Evolutionary conservation across 768 basidiomycete genomes (phyloP).

Genomic region (Suillus tomentosus): DNA sequence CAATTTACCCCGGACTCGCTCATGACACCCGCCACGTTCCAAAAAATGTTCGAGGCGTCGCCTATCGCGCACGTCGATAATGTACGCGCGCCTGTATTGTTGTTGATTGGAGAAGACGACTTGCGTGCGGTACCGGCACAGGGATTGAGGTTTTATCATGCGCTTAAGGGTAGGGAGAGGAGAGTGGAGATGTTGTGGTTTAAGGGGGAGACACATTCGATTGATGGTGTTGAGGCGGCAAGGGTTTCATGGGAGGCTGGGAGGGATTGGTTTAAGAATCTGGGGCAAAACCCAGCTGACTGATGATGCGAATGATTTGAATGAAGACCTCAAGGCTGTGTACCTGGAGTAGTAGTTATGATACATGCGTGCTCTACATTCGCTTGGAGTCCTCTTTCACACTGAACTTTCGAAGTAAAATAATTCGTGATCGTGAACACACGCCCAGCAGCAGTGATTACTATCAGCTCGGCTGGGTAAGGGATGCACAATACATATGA

Average conservation of each 20-base stretch:
- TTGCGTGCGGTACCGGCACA: slow-evolving; percentile 64
- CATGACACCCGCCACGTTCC: slow-evolving; percentile 48
- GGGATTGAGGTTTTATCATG: slow-evolving; percentile 64
- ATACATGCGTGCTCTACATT: too few relatives aligned
- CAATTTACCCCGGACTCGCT: slow-evolving; percentile 37
- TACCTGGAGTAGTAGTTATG: too few relatives aligned
- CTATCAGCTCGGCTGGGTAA: too few relatives aligned
- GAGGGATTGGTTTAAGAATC: slow-evolving; percentile 48
- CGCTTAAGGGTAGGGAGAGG: slow-evolving; percentile 48
- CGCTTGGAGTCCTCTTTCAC: too few relatives aligned
- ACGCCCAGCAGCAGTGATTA: too few relatives aligned
- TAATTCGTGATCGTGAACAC: too few relatives aligned
- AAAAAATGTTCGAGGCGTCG: slow-evolving; percentile 48
- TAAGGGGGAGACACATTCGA: slow-evolving; percentile 60
- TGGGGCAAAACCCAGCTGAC: not conserved
- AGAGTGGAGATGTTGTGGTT: slow-evolving; percentile 62
- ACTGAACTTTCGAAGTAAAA: too few relatives aligned
- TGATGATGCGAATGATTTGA: too few relatives aligned
- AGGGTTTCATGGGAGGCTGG: slow-evolving; percentile 53
- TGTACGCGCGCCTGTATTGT: slow-evolving; percentile 54
- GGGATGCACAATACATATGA: too few relatives aligned
- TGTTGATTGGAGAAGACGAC: slow-evolving; percentile 64
- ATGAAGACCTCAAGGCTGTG: too few relatives aligned
- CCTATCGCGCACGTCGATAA: slow-evolving; percentile 56
- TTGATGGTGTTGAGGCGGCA: slow-evolving; percentile 66